Evolutionary conservation across 2,329 filamentous ascomycete species (phyloP), one percentile per base, ranked within the genome.

Genomic region (Botryotinia convoluta): DNA sequence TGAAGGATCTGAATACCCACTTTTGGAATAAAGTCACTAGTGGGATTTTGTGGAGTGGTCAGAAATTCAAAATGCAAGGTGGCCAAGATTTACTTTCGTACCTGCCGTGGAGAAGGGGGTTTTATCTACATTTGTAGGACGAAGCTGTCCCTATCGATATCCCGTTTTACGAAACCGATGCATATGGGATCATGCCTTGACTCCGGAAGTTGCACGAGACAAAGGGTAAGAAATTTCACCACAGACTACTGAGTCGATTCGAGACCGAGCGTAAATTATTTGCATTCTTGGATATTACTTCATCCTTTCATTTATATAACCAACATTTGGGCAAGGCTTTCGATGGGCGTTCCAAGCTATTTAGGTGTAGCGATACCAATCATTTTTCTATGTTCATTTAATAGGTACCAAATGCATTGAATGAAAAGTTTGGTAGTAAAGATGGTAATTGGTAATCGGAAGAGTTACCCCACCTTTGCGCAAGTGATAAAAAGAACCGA

Each of bases 81-180:
- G 64, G 22, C 45, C 26, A 54, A 54, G 45, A 54, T 22, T 22
- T 29, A 54, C 26, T 54, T 54, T 67, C 9, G 32, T 35, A 54
- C 44, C 16, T 67, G 45, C 26, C 45, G 45, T 39, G 64, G 45
- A 67, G 64, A 22, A 39, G 64, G 14, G 45, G 45, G 7, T n/a
- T 67, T 54, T 54, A 68, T 68, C 64, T 54, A 39, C 64, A 39
- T 54, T 54, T 68, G 64, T 54, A 68, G 39, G 16, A 68, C 45
- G 51, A 54, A 68, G 45, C 51, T 68, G 64, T 48, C 45, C 45
- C 64, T 39, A 54, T 54, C 1, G 37, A 68, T 54, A 22, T 51
- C 5, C 64, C 9, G 35, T 42, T 51, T 39, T 68, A 39, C 45
- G 16, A 54, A 68, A 39, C 37, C 26, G 45, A 39, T 68, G 35